Evolutionary conservation across 306 rosid species (phyloP).

Genomic region (Cucumis cinereus): DNA sequence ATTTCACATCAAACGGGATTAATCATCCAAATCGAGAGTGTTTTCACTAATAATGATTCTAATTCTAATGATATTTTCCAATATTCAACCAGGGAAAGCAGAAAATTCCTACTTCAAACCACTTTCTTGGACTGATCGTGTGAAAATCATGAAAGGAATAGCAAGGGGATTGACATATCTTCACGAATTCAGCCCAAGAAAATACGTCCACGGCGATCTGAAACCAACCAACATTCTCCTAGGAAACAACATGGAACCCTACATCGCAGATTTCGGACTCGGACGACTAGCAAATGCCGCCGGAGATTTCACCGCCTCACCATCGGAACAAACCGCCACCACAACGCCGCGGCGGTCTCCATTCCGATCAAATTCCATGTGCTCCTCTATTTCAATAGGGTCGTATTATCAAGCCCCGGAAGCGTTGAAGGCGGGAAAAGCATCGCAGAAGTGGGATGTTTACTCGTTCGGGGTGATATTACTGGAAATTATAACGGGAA

Average conservation of each 20-base stretch:
- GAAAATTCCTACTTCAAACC: slow-evolving; percentile 53
- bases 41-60: background rate
- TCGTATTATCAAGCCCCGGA: slow-evolving; percentile 79
- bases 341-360: slow-evolving; percentile 6
- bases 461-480: slow-evolving; percentile 82
- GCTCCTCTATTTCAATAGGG: slow-evolving; percentile 3
- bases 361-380: slow-evolving; percentile 2
- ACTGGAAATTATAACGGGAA: slow-evolving; percentile 69
- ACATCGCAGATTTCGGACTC: slow-evolving; percentile 86
- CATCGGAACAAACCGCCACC: background rate
- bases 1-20: background rate
- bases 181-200: slow-evolving; percentile 88
- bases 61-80: background rate
- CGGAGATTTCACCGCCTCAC: slow-evolving; percentile 29
- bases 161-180: slow-evolving; percentile 72
- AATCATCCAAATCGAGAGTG: background rate
- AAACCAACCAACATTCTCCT: slow-evolving; percentile 76
- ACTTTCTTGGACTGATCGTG: slow-evolving; percentile 46
- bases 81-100: slow-evolving; percentile 39
- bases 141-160: slow-evolving; percentile 67
- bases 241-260: slow-evolving; percentile 67
- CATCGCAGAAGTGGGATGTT: slow-evolving; percentile 97
- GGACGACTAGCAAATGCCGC: slow-evolving; percentile 80
- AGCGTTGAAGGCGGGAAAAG: slow-evolving; percentile 62
- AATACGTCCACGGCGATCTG: slow-evolving; percentile 87